phyloP scores from a whole-genome alignment of 2,329 filamentous ascomycete species.

The Exophiala sp. region DNA sequence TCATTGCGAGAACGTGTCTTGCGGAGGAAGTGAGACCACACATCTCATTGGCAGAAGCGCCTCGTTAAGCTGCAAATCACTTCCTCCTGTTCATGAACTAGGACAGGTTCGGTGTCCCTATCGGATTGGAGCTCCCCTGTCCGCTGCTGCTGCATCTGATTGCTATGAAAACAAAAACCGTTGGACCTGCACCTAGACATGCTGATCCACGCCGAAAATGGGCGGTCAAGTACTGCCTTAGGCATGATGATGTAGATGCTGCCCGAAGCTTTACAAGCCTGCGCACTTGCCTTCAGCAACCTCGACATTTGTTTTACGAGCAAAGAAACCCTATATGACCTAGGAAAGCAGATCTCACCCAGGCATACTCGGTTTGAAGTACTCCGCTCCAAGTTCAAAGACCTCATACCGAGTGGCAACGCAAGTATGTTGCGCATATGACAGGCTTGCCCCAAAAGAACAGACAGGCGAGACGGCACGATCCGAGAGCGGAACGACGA shows the following conservation, averaged over 20 bases:
- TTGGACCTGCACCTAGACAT: not conserved
- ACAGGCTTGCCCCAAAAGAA: not conserved
- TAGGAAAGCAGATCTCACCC: no score
- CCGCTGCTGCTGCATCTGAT: not conserved
- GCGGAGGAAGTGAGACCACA: not conserved
- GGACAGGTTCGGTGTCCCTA: not conserved
- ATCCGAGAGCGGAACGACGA: slow-evolving; percentile 5
- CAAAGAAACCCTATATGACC: not conserved
- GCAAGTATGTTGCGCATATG: slow-evolving; percentile 15
- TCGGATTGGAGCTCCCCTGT: not conserved
- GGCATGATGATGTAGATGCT: not conserved
- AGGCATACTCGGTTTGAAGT: not conserved
- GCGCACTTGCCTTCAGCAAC: not conserved
- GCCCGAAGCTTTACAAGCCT: not conserved
- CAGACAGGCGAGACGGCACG: slow-evolving; percentile 7
- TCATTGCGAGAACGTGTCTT: not conserved
- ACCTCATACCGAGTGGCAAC: not conserved
- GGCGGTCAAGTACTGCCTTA: slow-evolving; percentile 1
- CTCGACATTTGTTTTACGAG: not conserved
- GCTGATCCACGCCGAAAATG: not conserved
- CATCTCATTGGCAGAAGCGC: not conserved
- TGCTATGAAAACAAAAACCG: slow-evolving; percentile 1
- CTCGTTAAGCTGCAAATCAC: not conserved
- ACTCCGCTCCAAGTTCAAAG: not conserved
- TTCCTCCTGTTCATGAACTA: not conserved